Conservation (phyloP, 345 rosid species). For the Rhizophora mangle region DNA sequence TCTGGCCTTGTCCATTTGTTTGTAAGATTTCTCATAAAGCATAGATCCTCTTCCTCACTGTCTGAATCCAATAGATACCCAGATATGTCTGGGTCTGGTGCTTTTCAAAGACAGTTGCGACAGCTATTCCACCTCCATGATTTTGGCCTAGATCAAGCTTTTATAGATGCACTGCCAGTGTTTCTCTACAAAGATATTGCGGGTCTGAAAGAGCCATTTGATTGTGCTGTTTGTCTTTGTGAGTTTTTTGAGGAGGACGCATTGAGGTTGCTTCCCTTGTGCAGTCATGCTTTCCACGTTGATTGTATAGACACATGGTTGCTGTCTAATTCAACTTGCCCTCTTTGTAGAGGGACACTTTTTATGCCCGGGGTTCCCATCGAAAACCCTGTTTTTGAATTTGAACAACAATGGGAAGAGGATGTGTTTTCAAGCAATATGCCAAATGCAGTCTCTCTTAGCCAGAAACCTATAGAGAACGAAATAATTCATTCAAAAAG, state of each 20-base stretch:
- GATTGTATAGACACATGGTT: conserved; percentile 93
- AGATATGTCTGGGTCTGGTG: conserved; percentile 58
- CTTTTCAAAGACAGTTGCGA: conserved; percentile 74
- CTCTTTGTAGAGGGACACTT: conserved; percentile 82
- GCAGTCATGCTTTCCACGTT: conserved; percentile 89
- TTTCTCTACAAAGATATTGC: conserved; percentile 65
- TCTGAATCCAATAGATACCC: conserved; percentile 52
- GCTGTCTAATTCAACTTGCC: conserved; percentile 85
- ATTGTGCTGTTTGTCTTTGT: conserved; percentile 85
- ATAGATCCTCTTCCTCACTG: conserved; percentile 48
- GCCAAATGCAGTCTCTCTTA: conserved; percentile 34
- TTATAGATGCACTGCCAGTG: conserved; percentile 81
- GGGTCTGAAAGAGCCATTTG: conserved; percentile 79
- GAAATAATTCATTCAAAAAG: conserved; percentile 54
- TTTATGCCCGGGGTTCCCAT: conserved; percentile 43
- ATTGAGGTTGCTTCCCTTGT: conserved; percentile 73
- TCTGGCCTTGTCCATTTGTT: conserved; percentile 71
- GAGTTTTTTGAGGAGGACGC: conserved; percentile 69
- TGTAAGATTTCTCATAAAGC: conserved; percentile 54
- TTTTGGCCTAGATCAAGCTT: conserved; percentile 86
- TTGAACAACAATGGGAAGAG: conserved; percentile 53
- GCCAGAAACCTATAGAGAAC: conserved; percentile 46
- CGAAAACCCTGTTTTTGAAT: conserved; percentile 56
- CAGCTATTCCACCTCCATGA: conserved; percentile 92
- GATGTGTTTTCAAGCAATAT: conserved; percentile 32